Percentiles rank a stretch among this genome's conserved stretches.
Evolutionary conservation across 2,329 filamentous ascomycete species (phyloP).

Genomic region (Sarocladiaceae sp.): DNA sequence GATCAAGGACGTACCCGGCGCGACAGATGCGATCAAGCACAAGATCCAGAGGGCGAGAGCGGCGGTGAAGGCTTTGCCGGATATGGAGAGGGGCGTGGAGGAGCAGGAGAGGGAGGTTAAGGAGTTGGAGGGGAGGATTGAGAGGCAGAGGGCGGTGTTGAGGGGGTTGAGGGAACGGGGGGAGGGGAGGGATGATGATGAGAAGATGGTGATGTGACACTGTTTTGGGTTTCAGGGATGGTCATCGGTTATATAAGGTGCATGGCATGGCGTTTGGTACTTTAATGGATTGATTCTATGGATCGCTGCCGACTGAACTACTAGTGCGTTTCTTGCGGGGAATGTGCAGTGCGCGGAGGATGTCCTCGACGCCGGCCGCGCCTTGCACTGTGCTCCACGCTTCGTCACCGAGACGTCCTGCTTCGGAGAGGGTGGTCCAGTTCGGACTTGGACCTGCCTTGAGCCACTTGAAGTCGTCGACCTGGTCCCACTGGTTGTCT

Average conservation of each 20-base stretch:
- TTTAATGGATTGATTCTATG: neutral
- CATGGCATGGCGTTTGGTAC: slow-evolving; percentile 5
- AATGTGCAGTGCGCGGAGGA: slow-evolving; percentile 51
- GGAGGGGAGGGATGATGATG: slow-evolving; percentile 13
- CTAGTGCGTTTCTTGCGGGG: slow-evolving; percentile 15
- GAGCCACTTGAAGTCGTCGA: slow-evolving; percentile 98
- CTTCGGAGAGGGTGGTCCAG: slow-evolving; percentile 67
- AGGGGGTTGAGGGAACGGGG: slow-evolving; percentile 41
- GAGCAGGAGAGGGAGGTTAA: slow-evolving; percentile 70
- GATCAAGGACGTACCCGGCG: slow-evolving; percentile 73
- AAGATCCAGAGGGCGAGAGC: slow-evolving; percentile 75
- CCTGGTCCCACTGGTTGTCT: slow-evolving; percentile 77
- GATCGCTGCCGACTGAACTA: neutral
- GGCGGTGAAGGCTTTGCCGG: slow-evolving; percentile 62
- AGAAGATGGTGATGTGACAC: slow-evolving; percentile 40
- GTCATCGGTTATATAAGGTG: neutral
- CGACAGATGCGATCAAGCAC: slow-evolving; percentile 75
- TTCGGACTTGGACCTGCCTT: slow-evolving; percentile 83
- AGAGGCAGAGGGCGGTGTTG: slow-evolving; percentile 57
- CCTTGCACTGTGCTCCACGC: slow-evolving; percentile 70
- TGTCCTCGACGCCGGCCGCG: slow-evolving; percentile 59
- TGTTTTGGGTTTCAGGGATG: neutral
- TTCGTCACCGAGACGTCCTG: slow-evolving; percentile 53
- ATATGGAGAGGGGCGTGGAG: slow-evolving; percentile 60
- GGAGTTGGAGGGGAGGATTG: slow-evolving; percentile 60